A percentile compares a stretch with the other conserved stretches of the same genome.
Conservation (phyloP, 2,329 filamentous ascomycete species). For the Anthostomella pinea region DNA sequence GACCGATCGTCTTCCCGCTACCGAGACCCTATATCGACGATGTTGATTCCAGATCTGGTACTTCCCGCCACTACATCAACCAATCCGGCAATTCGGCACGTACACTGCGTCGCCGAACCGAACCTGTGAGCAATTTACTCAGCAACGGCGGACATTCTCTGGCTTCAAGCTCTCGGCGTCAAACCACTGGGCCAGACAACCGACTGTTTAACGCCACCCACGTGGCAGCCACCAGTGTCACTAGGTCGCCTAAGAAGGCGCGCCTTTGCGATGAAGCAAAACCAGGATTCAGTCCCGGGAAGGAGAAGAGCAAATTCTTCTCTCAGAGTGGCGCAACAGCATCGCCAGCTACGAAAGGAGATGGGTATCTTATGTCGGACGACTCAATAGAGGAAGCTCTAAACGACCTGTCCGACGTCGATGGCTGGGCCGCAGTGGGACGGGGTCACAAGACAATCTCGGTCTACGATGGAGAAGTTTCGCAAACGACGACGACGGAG, state of each 20-base stretch:
- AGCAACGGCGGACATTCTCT: conserved; percentile 22
- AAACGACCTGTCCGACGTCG: conserved; percentile 48
- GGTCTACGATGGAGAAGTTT: conserved; percentile 45
- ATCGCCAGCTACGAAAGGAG: conserved; percentile 22
- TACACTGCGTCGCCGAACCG: conserved; percentile 48
- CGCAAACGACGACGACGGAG: conserved; percentile 17
- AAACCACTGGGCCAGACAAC: conserved; percentile 15
- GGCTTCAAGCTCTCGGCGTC: conserved; percentile 27
- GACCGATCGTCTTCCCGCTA: conserved; percentile 56
- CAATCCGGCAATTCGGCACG: conserved; percentile 35
- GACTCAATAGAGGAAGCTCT: conserved; percentile 57
- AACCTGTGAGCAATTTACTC: conserved; percentile 48
- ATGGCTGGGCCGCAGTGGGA: conserved; percentile 41
- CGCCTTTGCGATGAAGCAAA: conserved; percentile 48
- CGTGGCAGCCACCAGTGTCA: conserved; percentile 8
- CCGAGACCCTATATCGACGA: conserved; percentile 55
- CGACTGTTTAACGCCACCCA: conserved; percentile 10
- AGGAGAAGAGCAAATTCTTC: conserved; percentile 56
- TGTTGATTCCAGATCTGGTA: conserved; percentile 15
- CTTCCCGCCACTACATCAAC: conserved; percentile 30
- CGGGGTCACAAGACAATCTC: conserved; percentile 38
- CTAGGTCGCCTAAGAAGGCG: conserved; percentile 54
- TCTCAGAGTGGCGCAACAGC: no score
- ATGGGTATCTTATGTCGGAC: conserved; percentile 51
- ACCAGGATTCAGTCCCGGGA: conserved; percentile 26